phyloP scores from a whole-genome alignment of 768 basidiomycete genomes.

The Suillus tomentosus region DNA sequence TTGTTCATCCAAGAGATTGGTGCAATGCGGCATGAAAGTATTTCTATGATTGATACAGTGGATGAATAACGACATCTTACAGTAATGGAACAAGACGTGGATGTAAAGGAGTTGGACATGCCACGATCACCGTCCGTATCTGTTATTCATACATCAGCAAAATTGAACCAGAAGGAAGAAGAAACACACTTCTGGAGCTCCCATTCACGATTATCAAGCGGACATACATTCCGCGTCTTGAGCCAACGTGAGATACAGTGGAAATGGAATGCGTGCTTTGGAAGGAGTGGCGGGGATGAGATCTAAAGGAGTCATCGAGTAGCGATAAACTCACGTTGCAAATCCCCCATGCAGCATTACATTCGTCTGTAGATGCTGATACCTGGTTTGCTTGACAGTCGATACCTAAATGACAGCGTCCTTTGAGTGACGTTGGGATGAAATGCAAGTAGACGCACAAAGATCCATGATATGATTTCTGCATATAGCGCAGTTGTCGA shows the following conservation, averaged over 20 bases:
- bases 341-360: constrained; percentile 98
- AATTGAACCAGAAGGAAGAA: too few species aligned
- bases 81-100: background rate
- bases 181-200: constrained; percentile 87
- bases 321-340: constrained; percentile 69
- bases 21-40: background rate
- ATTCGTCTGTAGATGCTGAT: constrained; percentile 94
- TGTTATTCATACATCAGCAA: background rate
- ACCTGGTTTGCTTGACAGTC: constrained; percentile 99
- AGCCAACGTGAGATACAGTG: constrained; percentile 99
- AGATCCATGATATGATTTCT: constrained; percentile 99
- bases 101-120: background rate
- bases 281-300: background rate
- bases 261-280: constrained; percentile 97
- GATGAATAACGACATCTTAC: constrained; percentile 5
- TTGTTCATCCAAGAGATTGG: background rate
- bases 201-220: constrained; percentile 95
- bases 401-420: constrained; percentile 66
- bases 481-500: constrained; percentile 99
- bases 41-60: background rate
- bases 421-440: constrained; percentile 9
- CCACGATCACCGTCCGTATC: constrained; percentile 6
- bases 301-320: background rate
- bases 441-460: constrained; percentile 55
- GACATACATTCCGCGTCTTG: constrained; percentile 96